Percentiles rank a stretch among this genome's conserved stretches.
Evolutionary conservation across 768 basidiomycete genomes (phyloP).

Genomic region (Lactarius indigo): DNA sequence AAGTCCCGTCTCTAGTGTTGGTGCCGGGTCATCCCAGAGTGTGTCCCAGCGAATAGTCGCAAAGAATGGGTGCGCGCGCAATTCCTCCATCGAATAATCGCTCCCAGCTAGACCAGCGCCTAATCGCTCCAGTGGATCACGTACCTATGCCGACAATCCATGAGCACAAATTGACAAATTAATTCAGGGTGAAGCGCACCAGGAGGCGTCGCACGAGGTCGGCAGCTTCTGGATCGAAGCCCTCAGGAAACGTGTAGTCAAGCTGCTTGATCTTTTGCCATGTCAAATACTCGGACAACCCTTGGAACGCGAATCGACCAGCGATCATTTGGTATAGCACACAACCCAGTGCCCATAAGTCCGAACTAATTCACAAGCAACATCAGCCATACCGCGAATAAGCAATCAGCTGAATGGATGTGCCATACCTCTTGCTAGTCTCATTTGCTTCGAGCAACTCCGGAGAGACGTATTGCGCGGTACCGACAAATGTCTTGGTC

Average conservation of each 20-base stretch:
- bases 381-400: background rate
- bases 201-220: conserved; percentile 77
- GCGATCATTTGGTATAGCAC: conserved; percentile 91
- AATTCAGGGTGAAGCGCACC: conserved; percentile 41
- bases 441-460: conserved; percentile 74
- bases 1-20: conserved; percentile 55
- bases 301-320: conserved; percentile 89
- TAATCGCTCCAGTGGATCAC: conserved; percentile 54
- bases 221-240: conserved; percentile 76
- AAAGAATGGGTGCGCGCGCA: conserved; percentile 65
- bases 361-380: conserved; percentile 54
- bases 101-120: conserved; percentile 48
- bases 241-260: conserved; percentile 83
- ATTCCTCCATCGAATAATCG: conserved; percentile 40
- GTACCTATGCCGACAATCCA: background rate
- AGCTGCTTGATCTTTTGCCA: conserved; percentile 91
- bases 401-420: background rate
- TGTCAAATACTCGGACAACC: conserved; percentile 87
- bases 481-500: conserved; percentile 78
- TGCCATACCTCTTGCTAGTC: conserved; percentile 67
- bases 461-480: conserved; percentile 86
- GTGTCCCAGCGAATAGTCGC: conserved; percentile 53
- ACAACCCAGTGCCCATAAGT: conserved; percentile 95
- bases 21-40: conserved; percentile 63
- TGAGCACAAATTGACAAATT: background rate